Conservation (phyloP, 768 basidiomycete genomes). For the Mrakia blollopis region DNA sequence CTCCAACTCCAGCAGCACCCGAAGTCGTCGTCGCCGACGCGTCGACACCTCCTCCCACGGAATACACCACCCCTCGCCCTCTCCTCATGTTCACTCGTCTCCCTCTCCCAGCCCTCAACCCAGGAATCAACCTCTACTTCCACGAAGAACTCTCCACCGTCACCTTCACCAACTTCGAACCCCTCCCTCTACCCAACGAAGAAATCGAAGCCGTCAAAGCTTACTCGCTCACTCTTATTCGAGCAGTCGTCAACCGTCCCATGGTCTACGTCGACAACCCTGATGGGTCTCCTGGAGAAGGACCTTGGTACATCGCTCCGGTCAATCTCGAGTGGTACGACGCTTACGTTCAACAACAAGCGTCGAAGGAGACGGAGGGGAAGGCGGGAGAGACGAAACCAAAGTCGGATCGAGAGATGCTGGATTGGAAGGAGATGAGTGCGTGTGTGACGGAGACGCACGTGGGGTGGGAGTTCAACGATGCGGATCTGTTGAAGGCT, state of each 20-base stretch:
- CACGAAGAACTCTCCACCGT: background rate
- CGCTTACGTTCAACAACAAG: background rate
- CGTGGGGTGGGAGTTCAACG: background rate
- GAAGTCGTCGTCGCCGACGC: background rate
- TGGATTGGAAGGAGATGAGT: constrained; percentile 27
- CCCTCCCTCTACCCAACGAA: background rate
- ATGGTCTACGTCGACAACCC: constrained; percentile 4
- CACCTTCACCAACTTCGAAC: constrained; percentile 5
- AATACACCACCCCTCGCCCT: constrained; percentile 15
- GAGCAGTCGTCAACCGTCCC: constrained; percentile 19
- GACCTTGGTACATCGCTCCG: constrained; percentile 5
- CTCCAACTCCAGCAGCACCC: too few species aligned
- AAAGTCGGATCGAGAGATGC: background rate
- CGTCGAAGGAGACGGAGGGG: background rate
- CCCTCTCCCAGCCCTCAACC: constrained; percentile 10
- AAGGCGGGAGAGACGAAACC: background rate
- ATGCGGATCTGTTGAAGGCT: constrained; percentile 5
- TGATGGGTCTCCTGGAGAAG: background rate
- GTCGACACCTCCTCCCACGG: background rate
- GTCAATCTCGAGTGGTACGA: background rate
- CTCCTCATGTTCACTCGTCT: constrained; percentile 22
- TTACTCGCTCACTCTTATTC: constrained; percentile 14
- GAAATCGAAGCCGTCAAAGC: constrained; percentile 21
- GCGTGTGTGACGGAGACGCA: background rate
- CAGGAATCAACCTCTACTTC: constrained; percentile 14